A percentile compares a stretch with the other conserved stretches of the same genome.
These are phyloP conservation scores for Dothiorella sarmentorum DNA, from an alignment of 2,329 filamentous ascomycete genomes.

Conservation along the genomic window DNA sequence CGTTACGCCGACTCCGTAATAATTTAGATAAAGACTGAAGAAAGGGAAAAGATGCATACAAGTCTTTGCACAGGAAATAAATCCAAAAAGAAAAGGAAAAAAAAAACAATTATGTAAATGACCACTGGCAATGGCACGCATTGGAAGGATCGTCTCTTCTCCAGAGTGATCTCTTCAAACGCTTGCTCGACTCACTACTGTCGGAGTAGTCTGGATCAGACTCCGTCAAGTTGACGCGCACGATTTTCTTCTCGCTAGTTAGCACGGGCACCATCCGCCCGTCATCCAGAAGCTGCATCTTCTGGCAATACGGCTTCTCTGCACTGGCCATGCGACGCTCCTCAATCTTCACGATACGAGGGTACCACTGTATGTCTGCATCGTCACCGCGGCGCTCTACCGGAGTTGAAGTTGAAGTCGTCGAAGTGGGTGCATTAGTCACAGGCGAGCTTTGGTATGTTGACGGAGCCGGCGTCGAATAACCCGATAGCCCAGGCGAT, in stretches of 20 bases:
- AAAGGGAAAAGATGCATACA: neutral
- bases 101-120: slow-evolving; percentile 1
- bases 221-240: slow-evolving; percentile 10
- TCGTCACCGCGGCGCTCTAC: slow-evolving; percentile 9
- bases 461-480: neutral
- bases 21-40: no score
- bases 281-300: slow-evolving; percentile 58
- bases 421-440: slow-evolving; percentile 20
- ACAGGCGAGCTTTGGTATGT: slow-evolving; percentile 18
- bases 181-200: neutral
- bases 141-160: slow-evolving; percentile 5
- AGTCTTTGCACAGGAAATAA: neutral
- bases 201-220: slow-evolving; percentile 4
- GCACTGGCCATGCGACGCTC: slow-evolving; percentile 54
- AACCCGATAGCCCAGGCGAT: slow-evolving; percentile 8
- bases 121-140: slow-evolving; percentile 18
- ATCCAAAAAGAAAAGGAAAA: neutral
- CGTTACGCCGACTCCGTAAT: neutral
- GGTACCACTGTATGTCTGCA: slow-evolving; percentile 40
- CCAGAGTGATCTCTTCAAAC: neutral
- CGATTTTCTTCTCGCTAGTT: neutral
- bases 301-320: slow-evolving; percentile 58
- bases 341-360: slow-evolving; percentile 62
- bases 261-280: slow-evolving; percentile 36
- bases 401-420: neutral